A percentile compares a stretch with the other conserved stretches of the same genome.
phyloP scores from a whole-genome alignment of 192 early-diverging fungal genomes.

The Spizellomyces punctatus region DNA sequence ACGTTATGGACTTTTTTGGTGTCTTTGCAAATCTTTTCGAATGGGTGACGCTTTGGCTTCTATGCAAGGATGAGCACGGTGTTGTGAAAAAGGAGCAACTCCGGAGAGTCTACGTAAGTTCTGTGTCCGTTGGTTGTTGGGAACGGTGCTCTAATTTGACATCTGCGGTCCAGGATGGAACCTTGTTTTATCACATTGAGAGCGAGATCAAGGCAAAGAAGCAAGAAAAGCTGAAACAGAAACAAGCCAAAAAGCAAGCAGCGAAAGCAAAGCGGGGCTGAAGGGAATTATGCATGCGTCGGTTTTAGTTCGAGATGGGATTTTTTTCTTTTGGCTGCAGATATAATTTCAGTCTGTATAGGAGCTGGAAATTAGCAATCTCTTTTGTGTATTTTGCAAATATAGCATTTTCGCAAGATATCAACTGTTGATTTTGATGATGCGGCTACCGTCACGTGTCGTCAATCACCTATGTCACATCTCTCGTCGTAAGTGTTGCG shows the following conservation, averaged over 20 bases:
- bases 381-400: too few species aligned
- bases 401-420: too few species aligned
- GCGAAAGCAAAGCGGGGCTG: too few species aligned
- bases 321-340: too few species aligned
- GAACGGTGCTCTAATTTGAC: background rate
- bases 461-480: too few species aligned
- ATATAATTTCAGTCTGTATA: too few species aligned
- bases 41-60: constrained; percentile 29
- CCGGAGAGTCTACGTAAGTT: constrained; percentile 33
- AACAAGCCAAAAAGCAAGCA: too few species aligned
- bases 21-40: constrained; percentile 24
- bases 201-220: background rate
- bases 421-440: too few species aligned
- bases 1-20: constrained; percentile 35
- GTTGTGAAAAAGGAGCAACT: constrained; percentile 30
- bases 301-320: too few species aligned
- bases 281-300: background rate
- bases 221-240: background rate
- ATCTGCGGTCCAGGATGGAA: constrained; percentile 24
- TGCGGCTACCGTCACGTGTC: too few species aligned
- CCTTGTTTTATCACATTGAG: constrained; percentile 37
- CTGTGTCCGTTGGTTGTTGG: background rate
- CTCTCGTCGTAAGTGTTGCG: too few species aligned
- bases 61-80: constrained; percentile 28
- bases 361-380: too few species aligned